phyloP scores from a whole-genome alignment of 768 basidiomycete species.

The Paxillus ammoniavirescens region DNA sequence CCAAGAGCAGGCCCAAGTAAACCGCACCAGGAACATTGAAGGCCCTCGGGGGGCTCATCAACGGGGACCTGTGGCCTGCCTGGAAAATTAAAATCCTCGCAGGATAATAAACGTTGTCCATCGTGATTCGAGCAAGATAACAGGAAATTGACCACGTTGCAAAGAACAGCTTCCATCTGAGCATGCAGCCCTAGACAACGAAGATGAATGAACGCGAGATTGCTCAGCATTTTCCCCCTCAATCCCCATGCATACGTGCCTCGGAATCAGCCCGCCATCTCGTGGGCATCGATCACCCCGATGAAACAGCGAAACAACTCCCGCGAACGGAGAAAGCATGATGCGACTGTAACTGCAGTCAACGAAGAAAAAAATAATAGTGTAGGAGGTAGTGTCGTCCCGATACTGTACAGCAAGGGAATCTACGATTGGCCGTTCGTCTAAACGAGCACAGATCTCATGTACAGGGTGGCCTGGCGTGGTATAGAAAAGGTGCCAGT shows the following conservation, averaged over 20 bases:
- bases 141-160: neutral
- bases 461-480: neutral
- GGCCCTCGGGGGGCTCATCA: neutral
- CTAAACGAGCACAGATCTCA: conserved; percentile 14
- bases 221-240: neutral
- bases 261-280: neutral
- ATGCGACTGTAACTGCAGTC: conserved; percentile 5
- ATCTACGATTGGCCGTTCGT: conserved; percentile 10
- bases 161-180: neutral
- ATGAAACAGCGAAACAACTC: conserved; percentile 3
- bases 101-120: neutral
- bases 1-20: no score
- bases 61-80: neutral
- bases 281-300: neutral
- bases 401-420: conserved; percentile 11
- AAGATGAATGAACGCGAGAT: neutral
- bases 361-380: conserved; percentile 9
- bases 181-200: neutral
- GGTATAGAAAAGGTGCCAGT: conserved; percentile 7
- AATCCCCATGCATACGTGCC: conserved; percentile 15
- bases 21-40: no score
- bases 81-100: neutral
- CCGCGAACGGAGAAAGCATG: neutral
- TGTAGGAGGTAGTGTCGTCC: conserved; percentile 1
- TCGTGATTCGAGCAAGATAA: neutral